These are phyloP conservation scores for Moesziomyces parantarcticus DNA, from an alignment of 1,284 basidiomycete genomes.

Conservation along the genomic window DNA sequence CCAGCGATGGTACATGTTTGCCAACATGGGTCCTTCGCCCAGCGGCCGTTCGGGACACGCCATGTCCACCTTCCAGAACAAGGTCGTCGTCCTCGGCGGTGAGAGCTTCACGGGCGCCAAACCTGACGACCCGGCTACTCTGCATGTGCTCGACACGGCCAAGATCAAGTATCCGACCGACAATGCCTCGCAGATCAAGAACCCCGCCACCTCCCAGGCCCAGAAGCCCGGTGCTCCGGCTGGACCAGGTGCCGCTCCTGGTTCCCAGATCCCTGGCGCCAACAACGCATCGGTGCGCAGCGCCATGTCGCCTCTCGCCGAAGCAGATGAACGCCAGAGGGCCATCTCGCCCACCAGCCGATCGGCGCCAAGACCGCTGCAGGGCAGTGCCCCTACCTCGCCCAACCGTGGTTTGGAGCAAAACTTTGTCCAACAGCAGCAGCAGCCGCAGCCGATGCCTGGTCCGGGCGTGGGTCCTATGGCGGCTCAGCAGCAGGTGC, in stretches of 20 bases:
- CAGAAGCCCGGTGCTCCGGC: constrained; percentile 36
- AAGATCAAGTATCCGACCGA: constrained; percentile 68
- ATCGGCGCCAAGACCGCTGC: constrained; percentile 5
- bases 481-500: constrained; percentile 7
- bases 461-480: constrained; percentile 1
- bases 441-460: constrained; percentile 14
- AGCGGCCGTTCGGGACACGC: constrained; percentile 91
- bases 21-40: constrained; percentile 97
- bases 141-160: constrained; percentile 75
- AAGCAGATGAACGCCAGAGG: constrained; percentile 35
- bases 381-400: constrained; percentile 18
- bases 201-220: constrained; percentile 11
- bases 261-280: constrained; percentile 21
- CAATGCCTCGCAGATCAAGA: constrained; percentile 44
- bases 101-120: constrained; percentile 80
- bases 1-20: constrained; percentile 95
- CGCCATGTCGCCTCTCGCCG: constrained; percentile 43
- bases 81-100: constrained; percentile 92
- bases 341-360: constrained; percentile 47
- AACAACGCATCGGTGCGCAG: constrained; percentile 29
- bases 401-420: constrained; percentile 18
- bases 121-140: constrained; percentile 81
- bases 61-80: constrained; percentile 87
- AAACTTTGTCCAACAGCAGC: constrained; percentile 23
- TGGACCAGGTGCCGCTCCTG: constrained; percentile 17